Base-by-base conservation (phyloP, 768 basidiomycete genomes). In the Suillus discolor region DNA sequence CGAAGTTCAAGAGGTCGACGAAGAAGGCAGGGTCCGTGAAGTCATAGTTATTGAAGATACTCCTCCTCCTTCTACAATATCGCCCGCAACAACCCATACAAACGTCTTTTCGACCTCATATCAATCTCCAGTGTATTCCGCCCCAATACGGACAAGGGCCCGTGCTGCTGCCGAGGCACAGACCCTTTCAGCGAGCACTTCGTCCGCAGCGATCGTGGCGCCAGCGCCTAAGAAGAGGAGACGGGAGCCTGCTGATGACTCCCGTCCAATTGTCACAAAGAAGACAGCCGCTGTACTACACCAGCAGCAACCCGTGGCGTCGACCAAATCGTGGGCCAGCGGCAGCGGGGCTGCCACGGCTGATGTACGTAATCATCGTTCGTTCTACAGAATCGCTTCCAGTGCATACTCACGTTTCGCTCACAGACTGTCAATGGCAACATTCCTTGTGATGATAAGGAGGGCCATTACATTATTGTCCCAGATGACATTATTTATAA, bases 381-480 rank as follows among this genome's bases (percentile, higher is more conserved):
- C 64, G 62, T 62, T 69, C 71, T 63, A 42, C 23, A 38, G 45
- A 38, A 62, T 61, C 64, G 49, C 38, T 51, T 49, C 45, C 62
- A 68, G 70, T 69, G 69, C 73, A 66, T 75, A 70, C 71, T 73
- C 68, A 73, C 69, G 69, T 68, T 66, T 61, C 70, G 61, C 65
- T 69, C 63, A 23, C 77, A 90, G 88, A 81, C 86, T 68, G 84
- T 89, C 69, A 92, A 90, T 74, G 86, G 81, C 20, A 79, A 86
- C 67, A 83, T 87, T 60, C 81, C 92, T 63, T 97, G 94, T 80
- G 96, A 97, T 77, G 97, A 99, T 82, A 93, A 97, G 79, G 97
- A 99, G 75, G 97, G 97, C 16, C 97, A 99, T 81, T 99, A 96
- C 79, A 96, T 99, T 73, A 93, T 99, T 75, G 88, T 90, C 66